Evolutionary conservation across 306 rosid genomes (phyloP).

Genomic region (Lithocarpus polystachyus): DNA sequence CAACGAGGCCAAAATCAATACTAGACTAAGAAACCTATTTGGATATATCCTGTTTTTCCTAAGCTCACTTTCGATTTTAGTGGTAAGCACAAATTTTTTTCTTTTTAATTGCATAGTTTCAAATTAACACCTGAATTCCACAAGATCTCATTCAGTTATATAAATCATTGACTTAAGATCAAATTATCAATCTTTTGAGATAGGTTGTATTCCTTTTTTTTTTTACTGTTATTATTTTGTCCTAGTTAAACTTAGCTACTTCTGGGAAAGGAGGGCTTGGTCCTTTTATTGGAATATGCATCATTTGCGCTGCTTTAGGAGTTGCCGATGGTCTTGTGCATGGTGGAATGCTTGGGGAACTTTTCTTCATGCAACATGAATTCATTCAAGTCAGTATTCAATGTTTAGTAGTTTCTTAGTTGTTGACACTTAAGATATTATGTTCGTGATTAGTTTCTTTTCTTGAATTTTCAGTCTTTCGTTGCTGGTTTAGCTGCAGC

Average conservation of each 20-base stretch:
- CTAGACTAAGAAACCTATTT: conserved; percentile 57
- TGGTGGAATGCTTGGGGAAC: conserved; percentile 95
- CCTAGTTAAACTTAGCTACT: conserved; percentile 82
- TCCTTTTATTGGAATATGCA: conserved; percentile 65
- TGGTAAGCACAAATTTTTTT: conserved; percentile 36
- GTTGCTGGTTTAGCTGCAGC: conserved; percentile 85
- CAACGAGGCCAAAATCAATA: conserved; percentile 58
- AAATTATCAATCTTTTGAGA: not conserved
- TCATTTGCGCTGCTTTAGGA: conserved; percentile 67
- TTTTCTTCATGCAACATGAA: conserved; percentile 72
- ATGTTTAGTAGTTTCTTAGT: not conserved
- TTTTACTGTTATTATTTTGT: conserved; percentile 5
- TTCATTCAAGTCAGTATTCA: conserved; percentile 62
- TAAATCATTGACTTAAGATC: not conserved
- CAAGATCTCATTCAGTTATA: not conserved
- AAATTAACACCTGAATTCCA: not conserved
- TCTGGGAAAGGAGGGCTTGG: conserved; percentile 89
- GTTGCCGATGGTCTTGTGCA: conserved; percentile 81
- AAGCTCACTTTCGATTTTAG: conserved; percentile 43
- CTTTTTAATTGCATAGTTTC: not conserved
- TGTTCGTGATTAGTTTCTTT: not conserved
- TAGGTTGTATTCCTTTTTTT: not conserved
- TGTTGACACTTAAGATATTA: not conserved
- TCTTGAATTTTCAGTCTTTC: conserved; percentile 56
- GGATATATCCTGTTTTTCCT: conserved; percentile 71